Base-by-base conservation (phyloP, 2,329 filamentous ascomycete genomes). In the Penicillium rolfsii region DNA sequence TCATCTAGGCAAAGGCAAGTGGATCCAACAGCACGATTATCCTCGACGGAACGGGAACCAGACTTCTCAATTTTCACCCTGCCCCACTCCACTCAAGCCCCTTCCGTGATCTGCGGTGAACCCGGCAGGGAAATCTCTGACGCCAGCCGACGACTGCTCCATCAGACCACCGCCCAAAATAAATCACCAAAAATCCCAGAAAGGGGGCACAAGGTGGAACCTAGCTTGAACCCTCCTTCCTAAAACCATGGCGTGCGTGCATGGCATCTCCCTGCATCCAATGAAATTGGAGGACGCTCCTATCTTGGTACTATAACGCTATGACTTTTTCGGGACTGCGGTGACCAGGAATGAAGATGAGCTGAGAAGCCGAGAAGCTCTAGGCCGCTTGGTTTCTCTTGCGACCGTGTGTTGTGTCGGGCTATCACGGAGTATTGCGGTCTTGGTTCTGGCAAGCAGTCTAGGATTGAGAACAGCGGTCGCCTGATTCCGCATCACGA, bases 71-170 rank as follows among this genome's bases (percentile, higher is more conserved):
- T 60, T 62, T 60, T 62, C 57, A 45, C 48, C 41, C 6, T 16
- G 59, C 46, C 58, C 64, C 64, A 64, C 64, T 58, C 35, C 26
- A 19, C 24, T 55, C 60, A 66, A 52, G 55, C 56, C 53, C 59
- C 60, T 68, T 62, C 63, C 61, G 59, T 49, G 64, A 68, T 67
- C 63, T 57, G 43, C 65, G 58, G 62, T 66, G 62, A 65, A 58
- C 57, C 24, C 9, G 46, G 53, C 56, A 28, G 43, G 59, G 55
- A 60, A 62, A 59, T 45, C 40, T 60, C 52, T 52, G 26, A 54
- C 43, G 40, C 19, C 16, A n/a, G 19, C 24, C 24, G 26, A 54
- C 38, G 8, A 43, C 4, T 11, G 19, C 40, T 24, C 40, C 40
- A 48, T 63, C 60, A 63, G 50, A 41, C 56, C 58, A 59, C 58